Base-by-base conservation (phyloP, 371 early-diverging fungal species). In the Umbelopsis sp. region DNA sequence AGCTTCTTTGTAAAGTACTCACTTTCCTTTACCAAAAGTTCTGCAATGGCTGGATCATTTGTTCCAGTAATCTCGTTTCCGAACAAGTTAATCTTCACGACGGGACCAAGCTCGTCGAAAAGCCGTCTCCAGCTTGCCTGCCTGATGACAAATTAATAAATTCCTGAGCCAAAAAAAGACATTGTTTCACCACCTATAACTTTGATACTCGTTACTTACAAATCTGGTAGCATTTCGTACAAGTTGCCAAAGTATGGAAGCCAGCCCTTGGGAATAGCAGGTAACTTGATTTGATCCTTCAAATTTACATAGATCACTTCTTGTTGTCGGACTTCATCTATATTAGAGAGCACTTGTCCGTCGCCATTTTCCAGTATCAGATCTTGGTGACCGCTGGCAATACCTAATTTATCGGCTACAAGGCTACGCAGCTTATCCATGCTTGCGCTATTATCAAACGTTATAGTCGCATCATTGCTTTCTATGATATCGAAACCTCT, bases 1-100 rank as follows among this genome's bases (percentile, higher is more conserved):
- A 81, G 64, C 4, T 69, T 68, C 63, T 81, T 81, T 57, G 74
- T 77, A 52, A 79, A 81, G 50, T 70, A 80, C 20, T 75, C 79
- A 16, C 70, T 65, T 45, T 81, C 82, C 37, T 70, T 69, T 25
- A 69, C 74, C 22, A 80, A 69, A 11, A 72, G 50, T 44, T 81
- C 77, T 10, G 80, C 81, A 29, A 78, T 50, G 29, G 63, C 75
- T 9, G 83, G 79, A 53, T 77, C 72, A 52, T 79, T 77, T 38
- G 80, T 79, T 29, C 65, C 70, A 52, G 75, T 25, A 7, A 65
- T 67, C 9, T 51, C 65, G 20, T 63, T 67, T n/a, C 80, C 75
- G 29, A 76, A 46, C 8, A 79, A 25, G n/a, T 68, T 65, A 32
- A 79, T 52, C 41, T 79, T 73, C 37, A 79, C 70, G 9, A 76